A percentile compares a stretch with the other conserved stretches of the same genome.
These are phyloP conservation scores for Monosporascus sp. DNA, from an alignment of 2,329 filamentous ascomycete genomes.

Conservation along the genomic window DNA sequence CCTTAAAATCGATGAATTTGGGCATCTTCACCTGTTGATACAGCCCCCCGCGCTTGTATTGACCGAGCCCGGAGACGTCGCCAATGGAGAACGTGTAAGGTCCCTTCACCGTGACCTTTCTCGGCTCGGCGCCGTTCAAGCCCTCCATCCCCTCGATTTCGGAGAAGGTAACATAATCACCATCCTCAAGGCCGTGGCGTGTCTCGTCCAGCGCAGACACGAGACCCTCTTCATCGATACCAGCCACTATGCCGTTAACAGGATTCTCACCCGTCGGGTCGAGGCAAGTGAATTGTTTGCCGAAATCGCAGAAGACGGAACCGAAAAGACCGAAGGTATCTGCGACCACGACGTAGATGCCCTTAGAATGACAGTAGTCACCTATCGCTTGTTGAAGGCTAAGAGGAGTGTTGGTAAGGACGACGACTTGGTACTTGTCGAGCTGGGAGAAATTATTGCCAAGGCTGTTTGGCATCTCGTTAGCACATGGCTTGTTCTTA, in stretches of 20 bases:
- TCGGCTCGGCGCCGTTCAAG: conserved; percentile 76
- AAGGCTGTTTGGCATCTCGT: conserved; percentile 46
- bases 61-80: conserved; percentile 79
- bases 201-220: conserved; percentile 94
- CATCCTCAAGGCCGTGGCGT: conserved; percentile 90
- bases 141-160: conserved; percentile 90
- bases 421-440: conserved; percentile 87
- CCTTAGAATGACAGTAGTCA: conserved; percentile 90
- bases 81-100: conserved; percentile 98
- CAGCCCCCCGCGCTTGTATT: conserved; percentile 83
- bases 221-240: conserved; percentile 81
- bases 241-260: conserved; percentile 81
- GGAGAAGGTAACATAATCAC: conserved; percentile 91
- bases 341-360: conserved; percentile 81
- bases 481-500: conserved; percentile 5
- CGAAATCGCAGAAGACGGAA: conserved; percentile 95
- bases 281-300: conserved; percentile 84
- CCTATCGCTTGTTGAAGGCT: conserved; percentile 77
- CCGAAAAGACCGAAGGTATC: conserved; percentile 95
- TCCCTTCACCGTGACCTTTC: conserved; percentile 89
- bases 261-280: conserved; percentile 89
- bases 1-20: conserved; percentile 84
- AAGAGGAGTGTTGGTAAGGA: conserved; percentile 79
- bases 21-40: conserved; percentile 99
- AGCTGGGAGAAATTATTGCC: conserved; percentile 73